Percentiles rank a stretch among this genome's conserved stretches.
phyloP scores from a whole-genome alignment of 805 yeast genomes.

The Kluyveromyces dobzhanskii region DNA sequence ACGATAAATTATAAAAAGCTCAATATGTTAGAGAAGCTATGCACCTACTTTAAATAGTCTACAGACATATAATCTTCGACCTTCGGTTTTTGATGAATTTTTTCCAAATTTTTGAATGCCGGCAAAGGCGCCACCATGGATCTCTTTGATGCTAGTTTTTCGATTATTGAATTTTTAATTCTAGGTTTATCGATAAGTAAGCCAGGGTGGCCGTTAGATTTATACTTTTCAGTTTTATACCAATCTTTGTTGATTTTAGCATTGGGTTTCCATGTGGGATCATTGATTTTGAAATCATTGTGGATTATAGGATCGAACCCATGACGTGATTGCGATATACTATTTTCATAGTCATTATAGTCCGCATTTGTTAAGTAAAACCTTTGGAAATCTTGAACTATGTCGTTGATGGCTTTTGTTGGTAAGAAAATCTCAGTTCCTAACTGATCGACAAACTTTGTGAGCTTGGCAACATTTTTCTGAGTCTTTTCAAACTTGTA shows the following conservation, averaged over 20 bases:
- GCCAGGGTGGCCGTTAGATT: constrained; percentile 32
- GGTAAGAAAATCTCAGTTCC: constrained; percentile 42
- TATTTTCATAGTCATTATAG: constrained; percentile 14
- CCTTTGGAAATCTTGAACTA: constrained; percentile 29
- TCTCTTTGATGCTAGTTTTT: constrained; percentile 3
- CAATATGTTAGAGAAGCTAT: too few relatives aligned
- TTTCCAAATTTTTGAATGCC: constrained; percentile 55
- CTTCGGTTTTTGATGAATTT: constrained; percentile 41
- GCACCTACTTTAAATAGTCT: constrained; percentile 1
- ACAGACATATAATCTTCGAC: constrained; percentile 23
- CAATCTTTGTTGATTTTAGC: constrained; percentile 12
- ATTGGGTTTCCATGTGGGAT: constrained; percentile 23
- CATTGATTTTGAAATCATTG: constrained; percentile 22
- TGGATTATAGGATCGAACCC: constrained; percentile 21
- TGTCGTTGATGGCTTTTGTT: constrained; percentile 36
- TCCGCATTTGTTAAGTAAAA: constrained; percentile 31
- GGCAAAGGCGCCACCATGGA: constrained; percentile 36
- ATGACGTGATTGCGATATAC: constrained; percentile 1
- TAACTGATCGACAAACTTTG: constrained; percentile 37
- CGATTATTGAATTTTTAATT: constrained; percentile 31
- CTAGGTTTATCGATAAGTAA: constrained; percentile 36
- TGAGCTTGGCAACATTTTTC: constrained; percentile 38
- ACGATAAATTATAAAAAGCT: too few relatives aligned
- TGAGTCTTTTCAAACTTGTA: constrained; percentile 44
- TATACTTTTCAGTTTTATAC: constrained; percentile 19